These are phyloP conservation scores for Alternaria postmessia DNA, from an alignment of 2,329 filamentous ascomycete genomes.

Conservation along the genomic window DNA sequence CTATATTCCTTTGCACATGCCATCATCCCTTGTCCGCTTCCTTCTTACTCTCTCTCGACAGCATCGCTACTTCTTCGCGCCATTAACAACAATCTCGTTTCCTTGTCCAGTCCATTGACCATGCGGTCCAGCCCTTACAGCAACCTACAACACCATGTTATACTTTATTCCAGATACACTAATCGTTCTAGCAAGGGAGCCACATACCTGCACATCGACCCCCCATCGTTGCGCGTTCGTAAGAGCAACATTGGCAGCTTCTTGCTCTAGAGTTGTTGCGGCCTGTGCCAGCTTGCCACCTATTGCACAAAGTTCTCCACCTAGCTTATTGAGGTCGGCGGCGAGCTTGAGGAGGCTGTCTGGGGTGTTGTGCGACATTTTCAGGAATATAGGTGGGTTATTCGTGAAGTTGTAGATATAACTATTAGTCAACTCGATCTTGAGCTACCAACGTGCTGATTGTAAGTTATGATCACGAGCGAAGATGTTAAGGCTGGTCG, in stretches of 20 bases:
- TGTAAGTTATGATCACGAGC: neutral
- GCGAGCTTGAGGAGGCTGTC: slow-evolving; percentile 34
- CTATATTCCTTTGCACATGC: neutral
- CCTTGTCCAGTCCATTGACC: slow-evolving; percentile 2
- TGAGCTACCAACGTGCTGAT: neutral
- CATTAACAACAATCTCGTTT: slow-evolving; percentile 13
- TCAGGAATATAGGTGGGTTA: neutral
- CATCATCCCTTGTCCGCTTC: neutral
- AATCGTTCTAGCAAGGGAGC: neutral
- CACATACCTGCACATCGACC: slow-evolving; percentile 29
- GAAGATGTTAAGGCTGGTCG: neutral
- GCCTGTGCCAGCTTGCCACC: slow-evolving; percentile 25
- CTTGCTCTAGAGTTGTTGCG: slow-evolving; percentile 28
- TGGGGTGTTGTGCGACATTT: slow-evolving; percentile 28
- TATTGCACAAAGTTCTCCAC: slow-evolving; percentile 21
- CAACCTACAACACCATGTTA: slow-evolving; percentile 18
- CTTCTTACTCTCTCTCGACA: neutral
- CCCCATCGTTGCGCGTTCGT: slow-evolving; percentile 33
- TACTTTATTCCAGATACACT: neutral
- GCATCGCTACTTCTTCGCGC: slow-evolving; percentile 16
- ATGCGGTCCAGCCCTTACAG: slow-evolving; percentile 19
- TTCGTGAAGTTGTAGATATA: neutral
- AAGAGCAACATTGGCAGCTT: slow-evolving; percentile 35
- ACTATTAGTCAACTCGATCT: neutral
- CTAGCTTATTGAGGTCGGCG: slow-evolving; percentile 26